Base-by-base conservation (phyloP, 331 rosid genomes). In the Acacia concinna region DNA sequence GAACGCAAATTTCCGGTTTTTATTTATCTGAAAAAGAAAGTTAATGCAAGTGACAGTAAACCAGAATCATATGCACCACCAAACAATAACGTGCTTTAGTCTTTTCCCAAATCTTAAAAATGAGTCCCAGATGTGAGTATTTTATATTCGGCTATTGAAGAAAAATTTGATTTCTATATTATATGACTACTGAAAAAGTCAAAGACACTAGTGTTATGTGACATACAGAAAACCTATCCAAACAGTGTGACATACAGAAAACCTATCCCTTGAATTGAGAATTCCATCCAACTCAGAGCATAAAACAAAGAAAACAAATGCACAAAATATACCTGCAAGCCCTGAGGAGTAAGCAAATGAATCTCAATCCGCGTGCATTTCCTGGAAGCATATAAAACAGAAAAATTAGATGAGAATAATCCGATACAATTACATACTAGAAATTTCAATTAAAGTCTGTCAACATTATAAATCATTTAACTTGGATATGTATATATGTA, bases 311-410 rank as follows among this genome's bases (percentile, higher is more conserved):
- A 5, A 37, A 46, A 35, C 9, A 1, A 71, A 3, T 9, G 35
- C 10, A 4, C 30, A 10, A 4, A 21, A 15, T 65, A 81, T 84
- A 96, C 99, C 98, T 96, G 97, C 80, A 93, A 82, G 70, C 99
- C 99, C 83, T 91, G 94, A 40, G 96, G 87, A 81, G 98, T 88
- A 31, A 96, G 97, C 81, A 96, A 75, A 72, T 89, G 97, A 84
- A 96, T 93, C 87, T 93, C 99, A 18, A 96, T 90, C 23, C 99
- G 91, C 20, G 99, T 96, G 80, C 99, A 93, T 91, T 96, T 96
- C 85, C 99, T 96, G 96, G 9, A 47, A 57, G 38, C 41, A 31
- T 52, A 62, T 51, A 54, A 3, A 76, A 64, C 9, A 27, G 68
- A 74, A 17, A 17, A 68, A 63, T 57, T 21, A 18, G 35, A 54